Evolutionary conservation across 2,329 filamentous ascomycete species (phyloP).

Genomic region (Phyllosticta citriasiana): DNA sequence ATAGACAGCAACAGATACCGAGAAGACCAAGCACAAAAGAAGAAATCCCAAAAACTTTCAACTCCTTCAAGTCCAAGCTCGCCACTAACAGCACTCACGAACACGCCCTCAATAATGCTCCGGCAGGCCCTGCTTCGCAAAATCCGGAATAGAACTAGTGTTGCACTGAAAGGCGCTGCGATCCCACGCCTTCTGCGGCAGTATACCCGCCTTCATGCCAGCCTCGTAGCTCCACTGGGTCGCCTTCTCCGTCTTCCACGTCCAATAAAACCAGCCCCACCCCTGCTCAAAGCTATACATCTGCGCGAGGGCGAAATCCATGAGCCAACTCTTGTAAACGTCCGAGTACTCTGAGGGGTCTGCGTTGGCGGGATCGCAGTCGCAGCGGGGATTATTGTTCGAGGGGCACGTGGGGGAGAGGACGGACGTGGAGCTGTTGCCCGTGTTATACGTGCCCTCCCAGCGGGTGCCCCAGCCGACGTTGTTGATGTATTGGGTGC

Average conservation of each 20-base stretch:
- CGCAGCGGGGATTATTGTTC: slow-evolving; percentile 51
- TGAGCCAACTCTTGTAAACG: slow-evolving; percentile 74
- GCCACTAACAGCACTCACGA: no score
- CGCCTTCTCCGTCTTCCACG: slow-evolving; percentile 81
- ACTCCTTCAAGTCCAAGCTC: neutral
- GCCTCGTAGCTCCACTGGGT: slow-evolving; percentile 88
- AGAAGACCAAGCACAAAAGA: neutral
- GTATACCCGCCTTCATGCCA: slow-evolving; percentile 64
- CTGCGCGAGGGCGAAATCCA: slow-evolving; percentile 88
- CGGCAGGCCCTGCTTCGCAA: slow-evolving; percentile 28
- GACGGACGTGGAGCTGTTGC: slow-evolving; percentile 51
- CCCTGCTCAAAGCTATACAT: slow-evolving; percentile 90
- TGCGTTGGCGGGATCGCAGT: slow-evolving; percentile 67
- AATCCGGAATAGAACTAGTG: slow-evolving; percentile 28
- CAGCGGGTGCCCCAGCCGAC: slow-evolving; percentile 81
- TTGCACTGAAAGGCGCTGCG: slow-evolving; percentile 32
- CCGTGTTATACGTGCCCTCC: slow-evolving; percentile 74
- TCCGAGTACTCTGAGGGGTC: slow-evolving; percentile 56
- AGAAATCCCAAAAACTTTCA: neutral
- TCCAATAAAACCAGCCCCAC: slow-evolving; percentile 99
- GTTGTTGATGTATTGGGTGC: slow-evolving; percentile 76
- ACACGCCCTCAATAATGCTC: slow-evolving; percentile 33
- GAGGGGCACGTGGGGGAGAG: slow-evolving; percentile 66
- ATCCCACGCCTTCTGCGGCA: slow-evolving; percentile 49
- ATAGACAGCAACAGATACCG: neutral